Conservation (phyloP, 257 asterid species). For the Solanum pinnatisectum region DNA sequence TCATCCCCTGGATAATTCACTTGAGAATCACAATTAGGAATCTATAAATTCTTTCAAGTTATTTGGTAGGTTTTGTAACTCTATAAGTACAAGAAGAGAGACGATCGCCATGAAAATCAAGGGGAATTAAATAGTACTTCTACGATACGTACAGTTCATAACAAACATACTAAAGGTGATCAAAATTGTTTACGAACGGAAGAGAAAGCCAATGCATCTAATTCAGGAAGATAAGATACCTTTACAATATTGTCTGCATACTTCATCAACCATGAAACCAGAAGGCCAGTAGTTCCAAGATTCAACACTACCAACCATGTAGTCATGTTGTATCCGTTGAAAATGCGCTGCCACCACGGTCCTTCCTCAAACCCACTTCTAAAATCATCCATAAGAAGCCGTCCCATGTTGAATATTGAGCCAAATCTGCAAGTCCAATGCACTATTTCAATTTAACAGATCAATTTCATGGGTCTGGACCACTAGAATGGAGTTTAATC, state of each 20-base stretch:
- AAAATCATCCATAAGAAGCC: conserved; percentile 72
- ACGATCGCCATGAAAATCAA: neutral
- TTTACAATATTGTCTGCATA: conserved; percentile 94
- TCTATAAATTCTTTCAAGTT: neutral
- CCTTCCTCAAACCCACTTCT: conserved; percentile 88
- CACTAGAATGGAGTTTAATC: neutral
- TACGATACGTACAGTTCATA: neutral
- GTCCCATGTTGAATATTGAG: conserved; percentile 81
- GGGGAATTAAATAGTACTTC: neutral
- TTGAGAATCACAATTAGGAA: neutral
- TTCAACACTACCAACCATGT: conserved; percentile 95
- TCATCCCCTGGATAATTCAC: neutral
- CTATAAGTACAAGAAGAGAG: neutral
- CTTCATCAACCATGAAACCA: conserved; percentile 98
- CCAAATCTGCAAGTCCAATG: conserved; percentile 64
- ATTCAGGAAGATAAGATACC: conserved; percentile 24
- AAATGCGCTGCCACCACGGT: conserved; percentile 91
- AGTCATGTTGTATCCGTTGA: conserved; percentile 65
- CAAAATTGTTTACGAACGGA: neutral
- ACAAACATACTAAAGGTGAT: neutral
- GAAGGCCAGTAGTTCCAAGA: conserved; percentile 89
- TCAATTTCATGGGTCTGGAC: conserved; percentile 1
- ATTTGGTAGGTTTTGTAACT: neutral
- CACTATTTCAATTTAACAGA: conserved; percentile 7
- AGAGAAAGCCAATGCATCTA: neutral